These are phyloP conservation scores for Eremomyces bilateralis DNA, from an alignment of 495 filamentous ascomycete species.

Conservation along the genomic window DNA sequence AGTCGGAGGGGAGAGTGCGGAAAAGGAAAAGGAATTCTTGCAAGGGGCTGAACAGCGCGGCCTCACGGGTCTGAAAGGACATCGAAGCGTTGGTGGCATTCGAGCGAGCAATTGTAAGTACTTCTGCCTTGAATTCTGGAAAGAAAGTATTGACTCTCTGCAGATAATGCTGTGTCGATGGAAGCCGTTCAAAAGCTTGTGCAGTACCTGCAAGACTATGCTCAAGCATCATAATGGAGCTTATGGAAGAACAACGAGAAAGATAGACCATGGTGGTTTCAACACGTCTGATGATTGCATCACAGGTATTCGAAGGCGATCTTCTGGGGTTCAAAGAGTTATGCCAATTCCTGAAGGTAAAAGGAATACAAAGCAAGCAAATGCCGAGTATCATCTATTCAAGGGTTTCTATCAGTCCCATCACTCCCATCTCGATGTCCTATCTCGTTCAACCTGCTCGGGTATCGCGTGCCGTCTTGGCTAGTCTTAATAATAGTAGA, in stretches of 20 bases:
- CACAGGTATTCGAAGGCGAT: too few species aligned
- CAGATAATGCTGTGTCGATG: slow-evolving; percentile 20
- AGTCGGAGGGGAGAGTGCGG: slow-evolving; percentile 37
- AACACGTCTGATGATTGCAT: too few species aligned
- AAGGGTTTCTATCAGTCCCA: too few species aligned
- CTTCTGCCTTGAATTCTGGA: not conserved
- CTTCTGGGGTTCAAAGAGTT: too few species aligned
- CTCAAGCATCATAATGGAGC: slow-evolving; percentile 8
- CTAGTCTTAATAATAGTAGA: too few species aligned
- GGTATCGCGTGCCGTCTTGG: too few species aligned
- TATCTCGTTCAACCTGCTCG: too few species aligned
- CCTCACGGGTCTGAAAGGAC: slow-evolving; percentile 57
- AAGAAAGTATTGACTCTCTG: slow-evolving; percentile 6
- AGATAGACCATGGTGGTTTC: too few species aligned
- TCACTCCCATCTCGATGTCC: too few species aligned
- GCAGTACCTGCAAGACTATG: slow-evolving; percentile 19
- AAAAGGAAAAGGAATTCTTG: slow-evolving; percentile 57
- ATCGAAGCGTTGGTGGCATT: slow-evolving; percentile 58
- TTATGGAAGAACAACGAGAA: not conserved
- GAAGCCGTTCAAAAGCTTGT: slow-evolving; percentile 18
- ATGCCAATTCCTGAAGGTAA: too few species aligned
- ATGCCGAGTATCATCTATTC: too few species aligned
- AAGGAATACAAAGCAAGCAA: too few species aligned
- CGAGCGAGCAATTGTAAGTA: slow-evolving; percentile 30
- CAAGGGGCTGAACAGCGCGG: slow-evolving; percentile 39